phyloP scores from a whole-genome alignment of 169 alveolate species.

The Plasmodium gonderi region DNA sequence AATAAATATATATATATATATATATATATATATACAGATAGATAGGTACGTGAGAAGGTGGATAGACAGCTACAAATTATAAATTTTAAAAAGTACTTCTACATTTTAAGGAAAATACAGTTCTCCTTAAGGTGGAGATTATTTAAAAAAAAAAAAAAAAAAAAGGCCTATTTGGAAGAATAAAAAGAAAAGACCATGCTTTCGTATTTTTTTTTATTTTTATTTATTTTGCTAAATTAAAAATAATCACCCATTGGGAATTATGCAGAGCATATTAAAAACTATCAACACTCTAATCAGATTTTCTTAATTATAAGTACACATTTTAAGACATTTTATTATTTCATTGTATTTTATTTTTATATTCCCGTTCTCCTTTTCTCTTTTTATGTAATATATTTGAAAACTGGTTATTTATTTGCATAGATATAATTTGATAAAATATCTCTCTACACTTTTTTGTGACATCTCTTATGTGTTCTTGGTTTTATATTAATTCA shows the following conservation, averaged over 20 bases:
- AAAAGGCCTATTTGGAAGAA: background rate
- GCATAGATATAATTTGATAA: background rate
- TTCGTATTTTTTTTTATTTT: background rate
- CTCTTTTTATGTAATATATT: background rate
- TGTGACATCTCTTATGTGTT: background rate
- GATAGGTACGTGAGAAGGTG: too few species aligned
- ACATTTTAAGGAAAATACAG: background rate
- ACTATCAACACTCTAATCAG: background rate
- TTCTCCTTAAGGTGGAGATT: background rate
- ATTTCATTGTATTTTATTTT: too few species aligned
- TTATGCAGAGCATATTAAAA: background rate
- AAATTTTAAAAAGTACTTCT: background rate
- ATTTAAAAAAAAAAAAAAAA: background rate
- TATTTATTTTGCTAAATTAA: background rate
- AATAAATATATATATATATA: background rate
- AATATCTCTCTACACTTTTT: background rate
- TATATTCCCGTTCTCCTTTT: background rate
- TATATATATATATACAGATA: background rate
- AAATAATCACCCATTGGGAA: background rate
- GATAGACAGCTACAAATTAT: too few species aligned
- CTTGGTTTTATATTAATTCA: background rate
- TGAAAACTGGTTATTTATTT: constrained; percentile 1
- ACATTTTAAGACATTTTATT: background rate
- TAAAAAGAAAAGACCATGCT: background rate
- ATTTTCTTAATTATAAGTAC: background rate